Conservation (phyloP, 805 yeast species). For the Metschnikowia orientalis region DNA sequence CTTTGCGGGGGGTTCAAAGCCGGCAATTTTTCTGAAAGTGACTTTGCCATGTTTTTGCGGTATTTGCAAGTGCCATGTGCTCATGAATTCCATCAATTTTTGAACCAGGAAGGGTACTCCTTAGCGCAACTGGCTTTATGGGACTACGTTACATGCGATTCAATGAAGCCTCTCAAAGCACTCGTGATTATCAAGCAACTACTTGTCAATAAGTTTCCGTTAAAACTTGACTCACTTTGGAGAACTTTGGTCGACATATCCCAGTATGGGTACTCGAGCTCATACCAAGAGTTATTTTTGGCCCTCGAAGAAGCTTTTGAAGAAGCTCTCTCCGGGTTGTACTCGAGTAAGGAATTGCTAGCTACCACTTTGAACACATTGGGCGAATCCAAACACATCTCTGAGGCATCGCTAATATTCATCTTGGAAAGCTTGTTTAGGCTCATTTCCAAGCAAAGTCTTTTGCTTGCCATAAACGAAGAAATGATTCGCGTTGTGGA, state of each 20-base stretch:
- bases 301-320: slow-evolving; percentile 30
- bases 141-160: slow-evolving; percentile 15
- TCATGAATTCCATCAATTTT: slow-evolving; percentile 17
- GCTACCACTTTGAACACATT: slow-evolving; percentile 16
- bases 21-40: slow-evolving; percentile 8
- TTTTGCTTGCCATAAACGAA: slow-evolving; percentile 18
- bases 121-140: slow-evolving; percentile 20
- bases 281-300: slow-evolving; percentile 18
- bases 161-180: slow-evolving; percentile 24
- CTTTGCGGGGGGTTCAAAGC: slow-evolving; percentile 14
- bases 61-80: slow-evolving; percentile 16
- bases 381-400: slow-evolving; percentile 2
- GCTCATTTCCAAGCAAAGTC: slow-evolving; percentile 20
- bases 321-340: slow-evolving; percentile 28
- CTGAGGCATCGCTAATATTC: slow-evolving; percentile 15
- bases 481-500: slow-evolving; percentile 25
- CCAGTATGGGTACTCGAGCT: slow-evolving; percentile 6
- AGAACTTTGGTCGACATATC: slow-evolving; percentile 20
- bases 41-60: slow-evolving; percentile 16
- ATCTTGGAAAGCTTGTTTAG: slow-evolving; percentile 25
- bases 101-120: slow-evolving; percentile 14
- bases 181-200: slow-evolving; percentile 35
- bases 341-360: slow-evolving; percentile 21
- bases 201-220: slow-evolving; percentile 23
- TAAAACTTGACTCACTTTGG: slow-evolving; percentile 25